Conservation (phyloP, 352 stramenopile species). For the Phytopythium cucurbitacearum region DNA sequence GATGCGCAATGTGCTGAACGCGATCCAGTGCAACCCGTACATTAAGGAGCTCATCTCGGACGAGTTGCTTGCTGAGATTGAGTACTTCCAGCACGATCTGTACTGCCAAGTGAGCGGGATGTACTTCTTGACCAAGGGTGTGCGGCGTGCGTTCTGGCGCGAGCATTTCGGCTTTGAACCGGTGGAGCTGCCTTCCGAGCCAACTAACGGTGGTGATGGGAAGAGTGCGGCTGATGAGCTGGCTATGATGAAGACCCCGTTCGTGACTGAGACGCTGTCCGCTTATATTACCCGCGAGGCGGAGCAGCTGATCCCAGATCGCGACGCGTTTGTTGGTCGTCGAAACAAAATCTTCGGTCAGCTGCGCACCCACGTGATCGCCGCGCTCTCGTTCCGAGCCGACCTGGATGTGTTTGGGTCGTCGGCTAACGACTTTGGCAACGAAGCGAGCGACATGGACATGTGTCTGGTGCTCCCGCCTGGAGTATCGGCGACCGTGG, state of each 20-base stretch:
- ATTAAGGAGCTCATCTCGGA: slow-evolving; percentile 58
- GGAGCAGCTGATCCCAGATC: slow-evolving; percentile 55
- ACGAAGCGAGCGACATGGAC: slow-evolving; percentile 88
- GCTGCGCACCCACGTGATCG: slow-evolving; percentile 52
- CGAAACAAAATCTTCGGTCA: slow-evolving; percentile 71
- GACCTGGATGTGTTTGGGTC: slow-evolving; percentile 93
- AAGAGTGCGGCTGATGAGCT: slow-evolving; percentile 3
- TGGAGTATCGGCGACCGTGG: slow-evolving; percentile 13
- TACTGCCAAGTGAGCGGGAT: slow-evolving; percentile 76
- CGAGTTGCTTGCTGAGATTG: slow-evolving; percentile 50
- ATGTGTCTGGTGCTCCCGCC: slow-evolving; percentile 86
- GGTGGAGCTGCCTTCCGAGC: slow-evolving; percentile 14
- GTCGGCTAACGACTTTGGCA: slow-evolving; percentile 96
- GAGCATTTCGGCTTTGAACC: slow-evolving; percentile 64
- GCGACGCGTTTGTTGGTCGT: slow-evolving; percentile 43
- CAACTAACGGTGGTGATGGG: background rate
- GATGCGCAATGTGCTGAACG: slow-evolving; percentile 67
- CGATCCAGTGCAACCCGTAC: slow-evolving; percentile 59
- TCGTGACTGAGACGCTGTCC: slow-evolving; percentile 41
- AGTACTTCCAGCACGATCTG: slow-evolving; percentile 50
- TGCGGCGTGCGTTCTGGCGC: slow-evolving; percentile 51
- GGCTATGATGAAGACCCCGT: slow-evolving; percentile 27
- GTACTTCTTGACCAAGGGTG: slow-evolving; percentile 50
- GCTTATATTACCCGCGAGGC: slow-evolving; percentile 48
- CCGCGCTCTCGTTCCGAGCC: slow-evolving; percentile 45